Conservation (phyloP, 2,329 filamentous ascomycete genomes). For the Raffaelea albimanens region DNA sequence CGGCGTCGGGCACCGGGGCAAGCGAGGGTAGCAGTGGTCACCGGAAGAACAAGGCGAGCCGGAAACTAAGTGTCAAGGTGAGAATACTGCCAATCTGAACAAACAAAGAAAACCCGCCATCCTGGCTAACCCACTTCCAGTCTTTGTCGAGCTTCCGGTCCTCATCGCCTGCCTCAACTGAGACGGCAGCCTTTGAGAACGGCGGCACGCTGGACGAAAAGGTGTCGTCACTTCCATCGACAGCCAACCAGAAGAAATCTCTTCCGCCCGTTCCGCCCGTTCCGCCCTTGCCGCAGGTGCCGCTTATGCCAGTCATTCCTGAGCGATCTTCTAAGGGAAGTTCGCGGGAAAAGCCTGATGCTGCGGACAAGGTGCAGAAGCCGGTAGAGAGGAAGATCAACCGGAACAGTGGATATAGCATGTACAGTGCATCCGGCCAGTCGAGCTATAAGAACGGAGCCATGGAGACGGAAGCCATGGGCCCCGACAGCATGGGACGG, state of each 20-base stretch:
- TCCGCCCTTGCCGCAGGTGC: not conserved
- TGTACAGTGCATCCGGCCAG: constrained; percentile 12
- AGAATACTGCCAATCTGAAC: not conserved
- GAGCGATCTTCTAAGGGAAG: constrained; percentile 6
- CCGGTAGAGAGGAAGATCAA: not conserved
- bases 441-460: not conserved
- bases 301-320: constrained; percentile 6
- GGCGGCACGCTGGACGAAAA: not conserved
- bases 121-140: not conserved
- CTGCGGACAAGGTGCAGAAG: not conserved
- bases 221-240: not conserved
- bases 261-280: not conserved
- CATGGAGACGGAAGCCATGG: not conserved
- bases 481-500: not conserved
- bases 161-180: constrained; percentile 1
- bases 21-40: no score
- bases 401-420: not conserved
- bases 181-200: not conserved
- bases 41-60: constrained; percentile 17
- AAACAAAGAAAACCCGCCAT: no score
- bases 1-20: no score
- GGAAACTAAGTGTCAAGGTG: constrained; percentile 28
- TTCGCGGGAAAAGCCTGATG: not conserved
- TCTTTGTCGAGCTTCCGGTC: constrained; percentile 9
- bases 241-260: not conserved